phyloP scores from a whole-genome alignment of 768 basidiomycete species.

The Amanita polypyramis region DNA sequence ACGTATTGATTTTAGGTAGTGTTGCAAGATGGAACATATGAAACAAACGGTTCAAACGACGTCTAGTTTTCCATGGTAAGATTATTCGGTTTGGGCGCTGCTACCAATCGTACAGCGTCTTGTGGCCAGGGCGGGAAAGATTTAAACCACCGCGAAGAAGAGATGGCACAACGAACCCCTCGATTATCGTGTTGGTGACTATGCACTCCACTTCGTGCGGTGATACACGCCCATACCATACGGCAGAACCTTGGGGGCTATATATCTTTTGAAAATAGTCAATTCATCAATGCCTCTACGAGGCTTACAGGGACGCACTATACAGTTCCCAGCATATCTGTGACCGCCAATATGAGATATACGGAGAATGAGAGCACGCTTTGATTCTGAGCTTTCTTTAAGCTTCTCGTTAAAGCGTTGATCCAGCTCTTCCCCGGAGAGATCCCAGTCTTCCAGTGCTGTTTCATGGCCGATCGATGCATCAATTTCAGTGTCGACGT shows the following conservation, averaged over 20 bases:
- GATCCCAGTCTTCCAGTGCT: conserved; percentile 51
- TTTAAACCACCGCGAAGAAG: conserved; percentile 84
- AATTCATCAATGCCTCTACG: background rate
- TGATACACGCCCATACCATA: conserved; percentile 93
- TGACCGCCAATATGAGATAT: conserved; percentile 93
- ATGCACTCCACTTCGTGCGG: conserved; percentile 83
- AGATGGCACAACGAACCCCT: conserved; percentile 74
- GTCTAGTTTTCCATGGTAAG: background rate
- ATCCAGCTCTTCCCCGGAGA: conserved; percentile 43
- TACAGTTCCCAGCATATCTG: conserved; percentile 84
- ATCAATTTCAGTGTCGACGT: conserved; percentile 65
- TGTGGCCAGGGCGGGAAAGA: conserved; percentile 58
- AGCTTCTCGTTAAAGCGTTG: conserved; percentile 40
- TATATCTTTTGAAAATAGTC: conserved; percentile 50
- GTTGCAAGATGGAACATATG: no score
- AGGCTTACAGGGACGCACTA: conserved; percentile 43
- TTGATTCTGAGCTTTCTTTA: conserved; percentile 42
- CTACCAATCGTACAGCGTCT: conserved; percentile 67
- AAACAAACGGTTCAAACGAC: background rate
- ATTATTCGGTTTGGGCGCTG: background rate
- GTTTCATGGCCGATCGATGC: conserved; percentile 37
- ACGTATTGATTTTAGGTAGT: no score
- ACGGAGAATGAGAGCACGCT: conserved; percentile 72
- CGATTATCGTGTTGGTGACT: conserved; percentile 79
- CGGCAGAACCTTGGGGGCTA: conserved; percentile 72